Conservation (phyloP, 2,329 filamentous ascomycete species). For the Aspergillus quadricinctus region DNA sequence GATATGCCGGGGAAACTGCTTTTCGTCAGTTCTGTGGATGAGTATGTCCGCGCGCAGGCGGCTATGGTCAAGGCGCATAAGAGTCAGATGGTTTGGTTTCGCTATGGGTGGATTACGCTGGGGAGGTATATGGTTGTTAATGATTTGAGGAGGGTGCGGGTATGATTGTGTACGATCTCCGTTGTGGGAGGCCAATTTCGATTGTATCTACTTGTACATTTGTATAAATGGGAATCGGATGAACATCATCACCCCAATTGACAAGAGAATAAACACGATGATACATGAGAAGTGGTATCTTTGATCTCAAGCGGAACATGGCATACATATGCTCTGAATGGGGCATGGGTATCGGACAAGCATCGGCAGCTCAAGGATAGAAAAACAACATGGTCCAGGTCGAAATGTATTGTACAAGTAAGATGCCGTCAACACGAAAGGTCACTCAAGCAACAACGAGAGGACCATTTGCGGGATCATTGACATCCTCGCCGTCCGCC, state of each 20-base stretch:
- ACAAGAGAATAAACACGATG: not conserved
- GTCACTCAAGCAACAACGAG: not conserved
- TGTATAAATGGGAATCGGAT: not conserved
- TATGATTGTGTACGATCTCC: slow-evolving; percentile 17
- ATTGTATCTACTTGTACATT: not conserved
- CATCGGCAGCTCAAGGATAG: not conserved
- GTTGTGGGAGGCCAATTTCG: not conserved
- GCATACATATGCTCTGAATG: not conserved
- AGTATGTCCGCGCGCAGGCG: slow-evolving; percentile 65
- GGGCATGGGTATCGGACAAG: not conserved
- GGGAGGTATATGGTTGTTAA: slow-evolving; percentile 96
- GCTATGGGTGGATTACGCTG: slow-evolving; percentile 88
- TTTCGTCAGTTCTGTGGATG: slow-evolving; percentile 63
- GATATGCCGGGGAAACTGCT: slow-evolving; percentile 59
- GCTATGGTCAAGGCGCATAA: slow-evolving; percentile 88
- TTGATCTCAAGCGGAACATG: too few relatives aligned
- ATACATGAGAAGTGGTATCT: not conserved
- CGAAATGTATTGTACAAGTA: not conserved
- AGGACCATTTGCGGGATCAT: not conserved
- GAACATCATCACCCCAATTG: not conserved
- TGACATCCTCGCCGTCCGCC: not conserved
- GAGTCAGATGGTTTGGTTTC: slow-evolving; percentile 98
- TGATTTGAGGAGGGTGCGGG: slow-evolving; percentile 64
- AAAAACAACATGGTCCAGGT: not conserved
- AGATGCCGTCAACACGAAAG: not conserved